phyloP scores from a whole-genome alignment of 345 rosid genomes.

The Moricandia arvensis region DNA sequence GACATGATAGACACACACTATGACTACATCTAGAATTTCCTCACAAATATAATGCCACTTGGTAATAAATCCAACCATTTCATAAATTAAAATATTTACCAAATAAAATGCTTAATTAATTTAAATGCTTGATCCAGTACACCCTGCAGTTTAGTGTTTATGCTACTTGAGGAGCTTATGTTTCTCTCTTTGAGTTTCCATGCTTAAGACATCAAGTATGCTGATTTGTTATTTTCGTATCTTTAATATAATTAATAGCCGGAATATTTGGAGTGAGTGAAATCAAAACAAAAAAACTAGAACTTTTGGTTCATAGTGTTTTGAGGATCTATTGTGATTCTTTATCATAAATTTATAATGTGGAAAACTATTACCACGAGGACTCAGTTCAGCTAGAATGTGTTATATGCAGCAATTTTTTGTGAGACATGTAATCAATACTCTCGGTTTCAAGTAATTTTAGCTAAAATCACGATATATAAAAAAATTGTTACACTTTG shows the following conservation, averaged over 20 bases:
- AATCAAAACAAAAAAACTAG: background rate
- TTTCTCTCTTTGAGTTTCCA: background rate
- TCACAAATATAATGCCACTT: background rate
- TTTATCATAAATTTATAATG: background rate
- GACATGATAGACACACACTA: conserved; percentile 9
- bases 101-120: background rate
- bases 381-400: background rate
- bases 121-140: background rate
- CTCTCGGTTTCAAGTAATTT: too few relatives aligned
- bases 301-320: background rate
- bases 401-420: background rate
- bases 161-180: background rate
- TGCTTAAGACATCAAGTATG: background rate
- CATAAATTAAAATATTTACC: background rate
- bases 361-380: background rate
- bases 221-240: background rate
- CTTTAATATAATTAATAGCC: background rate
- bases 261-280: background rate
- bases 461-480: too few relatives aligned
- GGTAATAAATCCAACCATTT: conserved; percentile 6
- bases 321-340: background rate
- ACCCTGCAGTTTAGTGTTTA: background rate
- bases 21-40: background rate
- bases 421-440: background rate
- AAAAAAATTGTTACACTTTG: too few relatives aligned